Evolutionary conservation across 2,329 filamentous ascomycete species (phyloP), one percentile per base, ranked within the genome.

Genomic region (Pleoardoris graminearum): DNA sequence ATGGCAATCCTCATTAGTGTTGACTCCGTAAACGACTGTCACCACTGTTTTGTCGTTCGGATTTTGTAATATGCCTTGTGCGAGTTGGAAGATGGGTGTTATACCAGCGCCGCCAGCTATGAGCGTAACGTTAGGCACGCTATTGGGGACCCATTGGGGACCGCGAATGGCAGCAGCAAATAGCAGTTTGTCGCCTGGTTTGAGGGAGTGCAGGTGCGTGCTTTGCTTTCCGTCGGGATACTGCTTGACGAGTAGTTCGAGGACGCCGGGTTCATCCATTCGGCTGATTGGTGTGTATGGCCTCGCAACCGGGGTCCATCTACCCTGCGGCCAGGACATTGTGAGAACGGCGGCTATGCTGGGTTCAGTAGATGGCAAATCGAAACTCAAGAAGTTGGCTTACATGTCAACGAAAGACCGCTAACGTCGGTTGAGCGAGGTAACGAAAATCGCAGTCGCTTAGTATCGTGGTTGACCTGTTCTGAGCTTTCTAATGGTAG

Each of bases 391-490:
- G 4, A 8, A 12, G 10, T 4, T 7, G 17, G 74, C 80, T 63
- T 63, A 82, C 90, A 95, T 55, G 92, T 85, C 58, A 95, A 77
- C 27, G 82, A 76, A 50, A 97, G 78, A 42, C 92, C 92, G 48
- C 89, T 91, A 32, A 95, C 85, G 73, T 87, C 83, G 71, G 94
- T 87, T 57, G 84, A 79, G 70, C 93, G 87, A 21, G 89, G 88
- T 27, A 96, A 84, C 64, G 86, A 85, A 76, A 97, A 96, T 66
- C 89, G 86, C 73, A 97, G 80, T 60, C 83, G 86, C 84, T 97
- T 96, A 63, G 90, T 94, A 80, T 97, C 96, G 80, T 91, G 87
- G 79, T 90, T 96, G 76, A 96, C 76, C 37, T 79, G 76, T 76
- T 94, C 87, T 48, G 91, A 81, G 48, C 86, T 84, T 51, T 89